Evolutionary conservation across 179 eudicot genomes (phyloP), one percentile per base, ranked within the genome.

Genomic region (Spinacia oleracea): DNA sequence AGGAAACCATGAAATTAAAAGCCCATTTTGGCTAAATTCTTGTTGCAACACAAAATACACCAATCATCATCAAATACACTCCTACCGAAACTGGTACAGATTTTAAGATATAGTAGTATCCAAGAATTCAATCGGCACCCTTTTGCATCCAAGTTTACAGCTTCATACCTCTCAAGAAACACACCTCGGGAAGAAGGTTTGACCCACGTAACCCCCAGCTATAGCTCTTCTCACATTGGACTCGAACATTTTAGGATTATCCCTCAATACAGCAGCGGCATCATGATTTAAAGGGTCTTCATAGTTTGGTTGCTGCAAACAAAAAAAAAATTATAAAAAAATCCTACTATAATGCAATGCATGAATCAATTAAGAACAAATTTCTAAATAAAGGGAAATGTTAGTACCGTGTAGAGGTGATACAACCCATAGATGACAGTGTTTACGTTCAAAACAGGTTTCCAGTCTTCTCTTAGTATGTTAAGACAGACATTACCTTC

Each of bases 381-480:
- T 75, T 40, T 50, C 58, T 27, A 46, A 32, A 65, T 10, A 56
- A 32, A 48, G 70, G 64, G 15, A 55, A 29, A 53, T 23, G 25
- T 53, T n/a, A 72, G 53, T 92, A 96, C 99, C 89, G 99, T 96
- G 89, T 90, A 96, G 35, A 96, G 94, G 83, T 96, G 98, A 79
- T 69, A 94, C 70, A 96, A 80, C 70, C 99, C 99, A 65, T 96
- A 96, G n/a, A 96, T 86, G 74, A 96, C 77, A 11, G 99, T 96
- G 89, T 94, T 96, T 72, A 96, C 87, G 79, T 87, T 96, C 68
- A 96, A 87, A 78, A 96, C 99, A 63, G 99, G 99, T 84, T 96
- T 96, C 99, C 99, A 96, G 83, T 96, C 99, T 86, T 96, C 99
- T 81, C 99, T 88, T 68, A 96, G 88, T 82, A 96, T 91, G 90